Evolutionary conservation across 768 basidiomycete genomes (phyloP), one percentile per base, ranked within the genome.

Genomic region (Mycena epipterygia): DNA sequence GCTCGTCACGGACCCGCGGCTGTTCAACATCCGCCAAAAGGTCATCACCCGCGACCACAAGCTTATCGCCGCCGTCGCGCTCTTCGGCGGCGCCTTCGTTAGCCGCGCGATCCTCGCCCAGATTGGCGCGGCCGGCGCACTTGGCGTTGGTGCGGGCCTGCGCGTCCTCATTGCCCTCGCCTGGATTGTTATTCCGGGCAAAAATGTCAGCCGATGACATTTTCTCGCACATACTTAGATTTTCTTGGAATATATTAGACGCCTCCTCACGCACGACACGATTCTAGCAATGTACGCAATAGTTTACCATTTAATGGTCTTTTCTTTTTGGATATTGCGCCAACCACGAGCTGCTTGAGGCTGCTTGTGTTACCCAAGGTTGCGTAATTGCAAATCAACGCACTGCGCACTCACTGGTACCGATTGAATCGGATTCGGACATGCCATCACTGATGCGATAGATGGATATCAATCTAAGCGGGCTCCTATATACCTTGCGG

Each of bases 81-180:
- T 96, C 60, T 94, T 97, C 79, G 21, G 93, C 30, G 95, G 95
- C 14, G 94, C 92, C 3, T 93, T 97, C 76, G 76, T 83, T 17
- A 86, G 89, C 5, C 88, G 91, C 21, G 88, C 89, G 3, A 81
- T 93, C 61, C 79, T 93, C 41, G 87, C 85, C 59, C 80, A 83
- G 68, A 82, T 92, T 41, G 93, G 93, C 33, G 83, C 89, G 0
- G 88, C 90, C 0, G 87, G 85, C 0, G 85, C 93, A 0, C 84
- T 95, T n/a, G 93, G 91, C 6, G 82, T 94, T 52, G 91, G 86
- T 3, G 84, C 89, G 0, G 93, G 89, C 16, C 70, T 94, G 59
- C 85, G 93, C 13, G 73, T 92, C 48, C 66, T 93, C 68, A 83
- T 93, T 67, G 80, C 90, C 8, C 42, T 92, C 3, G 85, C 84